Conservation (phyloP, 805 yeast species). For the Vanderwaltozyma tropicalis region DNA sequence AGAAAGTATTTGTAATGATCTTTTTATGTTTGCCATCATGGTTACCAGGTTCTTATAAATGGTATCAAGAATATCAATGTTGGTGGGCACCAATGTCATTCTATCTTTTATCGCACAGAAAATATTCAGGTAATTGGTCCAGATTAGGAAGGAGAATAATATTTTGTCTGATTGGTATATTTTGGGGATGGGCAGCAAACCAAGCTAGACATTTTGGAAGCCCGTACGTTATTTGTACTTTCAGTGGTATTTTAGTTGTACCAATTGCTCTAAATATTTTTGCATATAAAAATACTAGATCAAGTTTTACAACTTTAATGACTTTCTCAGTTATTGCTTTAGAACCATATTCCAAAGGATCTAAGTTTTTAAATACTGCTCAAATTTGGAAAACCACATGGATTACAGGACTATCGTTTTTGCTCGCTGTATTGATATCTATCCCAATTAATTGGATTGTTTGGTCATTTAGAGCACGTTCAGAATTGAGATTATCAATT, state of each 20-base stretch:
- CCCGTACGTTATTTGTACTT: conserved; percentile 33
- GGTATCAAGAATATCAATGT: conserved; percentile 36
- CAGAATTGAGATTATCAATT: conserved; percentile 32
- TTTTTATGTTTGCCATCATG: conserved; percentile 37
- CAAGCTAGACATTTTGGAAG: conserved; percentile 31
- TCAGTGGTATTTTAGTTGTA: conserved; percentile 30
- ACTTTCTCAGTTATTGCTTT: conserved; percentile 34
- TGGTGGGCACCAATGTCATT: conserved; percentile 35
- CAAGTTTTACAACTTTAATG: conserved; percentile 33
- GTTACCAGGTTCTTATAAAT: conserved; percentile 30
- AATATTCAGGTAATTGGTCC: conserved; percentile 31
- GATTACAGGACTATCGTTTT: conserved; percentile 31
- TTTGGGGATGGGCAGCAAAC: conserved; percentile 40
- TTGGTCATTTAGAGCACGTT: conserved; percentile 40
- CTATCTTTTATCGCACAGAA: conserved; percentile 33
- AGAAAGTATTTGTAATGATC: conserved; percentile 29
- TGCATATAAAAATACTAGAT: conserved; percentile 33
- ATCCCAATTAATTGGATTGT: conserved; percentile 35
- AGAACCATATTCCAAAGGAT: conserved; percentile 20
- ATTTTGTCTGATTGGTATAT: conserved; percentile 32
- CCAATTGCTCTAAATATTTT: conserved; percentile 29
- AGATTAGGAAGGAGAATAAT: conserved; percentile 26
- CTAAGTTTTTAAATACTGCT: conserved; percentile 9
- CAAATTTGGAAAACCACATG: conserved; percentile 32
- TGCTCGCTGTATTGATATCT: conserved; percentile 32